These are phyloP conservation scores for Trypanosoma scelopori DNA, from an alignment of 208 protist species.

Conservation along the genomic window DNA sequence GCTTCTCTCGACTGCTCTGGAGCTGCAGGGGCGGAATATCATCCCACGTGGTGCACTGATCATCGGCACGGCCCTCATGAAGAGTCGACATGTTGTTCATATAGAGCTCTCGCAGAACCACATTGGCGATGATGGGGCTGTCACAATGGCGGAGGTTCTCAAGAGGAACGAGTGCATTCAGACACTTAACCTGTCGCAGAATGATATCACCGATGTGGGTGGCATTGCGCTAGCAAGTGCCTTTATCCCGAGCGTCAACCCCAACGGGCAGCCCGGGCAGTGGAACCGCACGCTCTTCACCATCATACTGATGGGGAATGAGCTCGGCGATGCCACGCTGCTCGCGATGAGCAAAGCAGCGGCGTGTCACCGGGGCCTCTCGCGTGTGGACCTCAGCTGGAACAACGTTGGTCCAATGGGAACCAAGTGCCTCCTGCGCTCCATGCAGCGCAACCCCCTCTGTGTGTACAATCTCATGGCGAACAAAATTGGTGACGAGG, in stretches of 20 bases:
- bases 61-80: conserved; percentile 62
- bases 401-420: conserved; percentile 79
- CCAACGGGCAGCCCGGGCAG: conserved; percentile 76
- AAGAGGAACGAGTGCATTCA: conserved; percentile 62
- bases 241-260: conserved; percentile 80
- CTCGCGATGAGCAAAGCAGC: conserved; percentile 84
- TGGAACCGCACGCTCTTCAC: conserved; percentile 84
- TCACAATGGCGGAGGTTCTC: conserved; percentile 67
- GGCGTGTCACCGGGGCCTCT: conserved; percentile 80
- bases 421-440: conserved; percentile 72
- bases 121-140: conserved; percentile 73
- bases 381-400: conserved; percentile 77
- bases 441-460: conserved; percentile 74
- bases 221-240: conserved; percentile 84
- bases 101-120: conserved; percentile 73
- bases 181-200: conserved; percentile 73
- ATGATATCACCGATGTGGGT: conserved; percentile 76
- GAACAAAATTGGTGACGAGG: conserved; percentile 78
- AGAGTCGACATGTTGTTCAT: conserved; percentile 54
- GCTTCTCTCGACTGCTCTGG: conserved; percentile 48
- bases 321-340: conserved; percentile 75
- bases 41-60: conserved; percentile 66
- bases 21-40: conserved; percentile 58
- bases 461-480: conserved; percentile 72
- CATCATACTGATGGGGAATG: conserved; percentile 67